Conservation (phyloP, 176 grass and related monocot species). For the Oryza glumipatula region DNA sequence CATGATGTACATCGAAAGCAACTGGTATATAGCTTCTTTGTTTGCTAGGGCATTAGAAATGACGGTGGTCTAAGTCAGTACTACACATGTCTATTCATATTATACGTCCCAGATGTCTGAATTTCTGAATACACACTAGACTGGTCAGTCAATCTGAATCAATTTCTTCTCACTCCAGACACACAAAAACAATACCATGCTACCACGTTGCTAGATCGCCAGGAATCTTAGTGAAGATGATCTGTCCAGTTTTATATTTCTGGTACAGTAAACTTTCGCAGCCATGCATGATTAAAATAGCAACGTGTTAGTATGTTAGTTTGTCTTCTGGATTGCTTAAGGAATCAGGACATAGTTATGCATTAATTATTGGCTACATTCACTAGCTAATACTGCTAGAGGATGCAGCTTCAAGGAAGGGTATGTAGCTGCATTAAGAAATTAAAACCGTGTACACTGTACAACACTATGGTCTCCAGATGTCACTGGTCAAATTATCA, state of each 20-base stretch:
- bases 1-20: slow-evolving; percentile 47
- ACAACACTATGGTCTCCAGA: neutral
- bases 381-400: neutral
- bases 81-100: neutral
- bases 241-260: neutral
- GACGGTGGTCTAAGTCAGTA: slow-evolving; percentile 25
- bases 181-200: neutral
- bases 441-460: neutral
- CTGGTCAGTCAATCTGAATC: slow-evolving; percentile 8
- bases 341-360: neutral
- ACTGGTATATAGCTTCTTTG: slow-evolving; percentile 18
- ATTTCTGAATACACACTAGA: neutral
- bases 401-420: neutral
- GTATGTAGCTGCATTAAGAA: neutral
- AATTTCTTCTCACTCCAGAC: neutral
- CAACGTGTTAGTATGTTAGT: neutral
- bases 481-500: neutral
- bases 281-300: neutral
- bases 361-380: neutral
- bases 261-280: neutral
- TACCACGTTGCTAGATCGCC: neutral
- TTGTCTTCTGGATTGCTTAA: neutral
- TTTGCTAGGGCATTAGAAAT: slow-evolving; percentile 37
- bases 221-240: neutral
- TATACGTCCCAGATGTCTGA: neutral